Percentiles rank a stretch among this genome's conserved stretches.
phyloP scores from a whole-genome alignment of 2,329 filamentous ascomycete genomes.

The Pseudogymnoascus sp. region DNA sequence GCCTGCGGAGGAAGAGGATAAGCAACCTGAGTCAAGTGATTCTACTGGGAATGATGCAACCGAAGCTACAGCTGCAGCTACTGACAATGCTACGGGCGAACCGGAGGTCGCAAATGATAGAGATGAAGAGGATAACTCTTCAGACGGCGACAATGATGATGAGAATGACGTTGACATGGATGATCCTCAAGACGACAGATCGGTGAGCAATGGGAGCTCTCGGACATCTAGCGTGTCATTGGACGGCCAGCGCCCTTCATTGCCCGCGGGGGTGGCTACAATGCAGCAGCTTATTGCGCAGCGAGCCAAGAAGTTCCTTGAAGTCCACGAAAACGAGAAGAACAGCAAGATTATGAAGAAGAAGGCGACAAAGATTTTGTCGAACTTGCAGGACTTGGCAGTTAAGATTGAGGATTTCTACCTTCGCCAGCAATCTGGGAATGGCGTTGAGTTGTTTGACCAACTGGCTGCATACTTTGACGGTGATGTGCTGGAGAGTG shows the following conservation, averaged over 20 bases:
- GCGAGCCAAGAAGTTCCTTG: constrained; percentile 74
- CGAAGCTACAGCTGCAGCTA: constrained; percentile 15
- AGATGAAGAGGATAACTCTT: constrained; percentile 39
- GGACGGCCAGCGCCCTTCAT: constrained; percentile 44
- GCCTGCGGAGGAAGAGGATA: constrained; percentile 12
- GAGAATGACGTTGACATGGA: constrained; percentile 43
- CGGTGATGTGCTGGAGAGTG: constrained; percentile 78
- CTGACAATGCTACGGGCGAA: constrained; percentile 25
- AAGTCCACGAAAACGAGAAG: constrained; percentile 70
- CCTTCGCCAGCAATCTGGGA: constrained; percentile 42
- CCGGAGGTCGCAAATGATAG: background rate
- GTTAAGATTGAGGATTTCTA: constrained; percentile 66
- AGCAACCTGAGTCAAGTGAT: constrained; percentile 13
- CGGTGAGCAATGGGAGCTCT: constrained; percentile 36
- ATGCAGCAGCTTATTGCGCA: constrained; percentile 66
- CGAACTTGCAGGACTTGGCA: constrained; percentile 63
- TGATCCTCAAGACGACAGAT: constrained; percentile 39
- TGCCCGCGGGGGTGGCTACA: constrained; percentile 42
- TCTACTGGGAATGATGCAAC: constrained; percentile 14
- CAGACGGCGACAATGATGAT: constrained; percentile 45
- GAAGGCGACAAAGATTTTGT: constrained; percentile 69
- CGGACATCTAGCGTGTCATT: constrained; percentile 58
- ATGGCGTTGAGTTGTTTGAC: constrained; percentile 61
- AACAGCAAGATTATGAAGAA: constrained; percentile 64
- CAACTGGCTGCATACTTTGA: constrained; percentile 78